Evolutionary conservation across 2,329 filamentous ascomycete species (phyloP), one percentile per base, ranked within the genome.

Genomic region (Scedosporium aurantiacum): DNA sequence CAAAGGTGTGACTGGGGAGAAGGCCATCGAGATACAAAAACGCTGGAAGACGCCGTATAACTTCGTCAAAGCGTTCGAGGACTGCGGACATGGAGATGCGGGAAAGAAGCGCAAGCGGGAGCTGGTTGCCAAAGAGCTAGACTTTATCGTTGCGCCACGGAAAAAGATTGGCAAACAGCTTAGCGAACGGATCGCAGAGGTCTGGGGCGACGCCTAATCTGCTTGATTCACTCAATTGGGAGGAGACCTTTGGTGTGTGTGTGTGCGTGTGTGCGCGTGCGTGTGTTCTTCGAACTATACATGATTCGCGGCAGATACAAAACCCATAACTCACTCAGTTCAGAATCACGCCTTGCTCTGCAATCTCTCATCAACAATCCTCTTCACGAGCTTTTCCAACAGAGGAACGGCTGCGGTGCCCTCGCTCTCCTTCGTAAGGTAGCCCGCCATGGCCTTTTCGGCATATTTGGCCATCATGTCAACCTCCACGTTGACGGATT

Each of bases 401-500:
- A 88, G 76, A 2, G 81, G 79, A 57, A 80, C 77, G 4, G 79
- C 74, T 70, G 81, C 67, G 10, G 32, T 37, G 65, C 76, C 77
- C 37, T 79, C 79, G 62, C 78, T 78, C 16, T 77, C 74, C 3
- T 79, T 80, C 60, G 83, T 80, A 63, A 97, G 85, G 73, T 92
- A 94, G 6, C 87, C 91, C 21, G 86, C 82, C 62, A 97, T 85
- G 65, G 89, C 93, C 83, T 97, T 97, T 78, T 92, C 89, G 1
- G 90, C 89, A 69, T 92, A 92, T 76, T 93, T 93, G 59, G 83
- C 84, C 76, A 87, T 81, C 78, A 96, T 90, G 71, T 97, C 92
- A 60, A 96, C 93, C 78, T 97, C 92, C 41, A 97, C 83, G 70
- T 97, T 97, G 64, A 96, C 90, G 58, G 86, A 82, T 5, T 96